A percentile compares a stretch with the other conserved stretches of the same genome.
Evolutionary conservation across 2,329 filamentous ascomycete genomes (phyloP).

Genomic region (Plectosphaerella sp.): DNA sequence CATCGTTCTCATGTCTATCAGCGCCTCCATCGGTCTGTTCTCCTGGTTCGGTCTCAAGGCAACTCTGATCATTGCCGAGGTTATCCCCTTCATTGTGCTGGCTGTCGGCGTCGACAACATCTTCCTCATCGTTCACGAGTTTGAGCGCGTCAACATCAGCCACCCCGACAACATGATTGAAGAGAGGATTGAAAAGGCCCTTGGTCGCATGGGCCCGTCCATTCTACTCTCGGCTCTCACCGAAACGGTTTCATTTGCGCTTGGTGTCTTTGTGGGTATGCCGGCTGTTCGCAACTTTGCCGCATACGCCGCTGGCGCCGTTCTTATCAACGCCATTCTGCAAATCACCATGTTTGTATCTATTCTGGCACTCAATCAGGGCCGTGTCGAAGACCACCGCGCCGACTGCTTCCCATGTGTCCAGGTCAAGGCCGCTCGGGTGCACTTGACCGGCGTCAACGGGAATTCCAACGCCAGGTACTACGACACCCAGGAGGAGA

Average conservation of each 20-base stretch:
- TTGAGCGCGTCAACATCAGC: conserved; percentile 89
- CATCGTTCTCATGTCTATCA: conserved; percentile 97
- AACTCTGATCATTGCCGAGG: conserved; percentile 95
- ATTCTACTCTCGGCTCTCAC: conserved; percentile 94
- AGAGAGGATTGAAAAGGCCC: conserved; percentile 75
- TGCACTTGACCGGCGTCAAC: conserved; percentile 60
- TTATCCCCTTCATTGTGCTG: conserved; percentile 94
- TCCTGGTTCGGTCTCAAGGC: conserved; percentile 89
- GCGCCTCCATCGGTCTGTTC: conserved; percentile 90
- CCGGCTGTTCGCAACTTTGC: conserved; percentile 97
- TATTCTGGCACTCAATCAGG: conserved; percentile 85
- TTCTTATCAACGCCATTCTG: conserved; percentile 93
- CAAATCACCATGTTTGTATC: conserved; percentile 98
- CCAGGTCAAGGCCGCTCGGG: conserved; percentile 68
- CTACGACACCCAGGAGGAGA: conserved; percentile 79
- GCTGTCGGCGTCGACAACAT: conserved; percentile 99
- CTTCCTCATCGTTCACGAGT: conserved; percentile 96
- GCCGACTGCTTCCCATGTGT: conserved; percentile 92
- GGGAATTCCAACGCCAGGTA: conserved; percentile 54
- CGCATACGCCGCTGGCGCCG: conserved; percentile 90
- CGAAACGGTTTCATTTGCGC: conserved; percentile 87
- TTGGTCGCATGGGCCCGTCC: conserved; percentile 96
- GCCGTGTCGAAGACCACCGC: conserved; percentile 79
- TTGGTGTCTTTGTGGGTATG: conserved; percentile 95
- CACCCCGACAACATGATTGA: conserved; percentile 87